A percentile compares a stretch with the other conserved stretches of the same genome.
These are phyloP conservation scores for Babesia ovis DNA, from an alignment of 169 alveolate species.

Conservation along the genomic window DNA sequence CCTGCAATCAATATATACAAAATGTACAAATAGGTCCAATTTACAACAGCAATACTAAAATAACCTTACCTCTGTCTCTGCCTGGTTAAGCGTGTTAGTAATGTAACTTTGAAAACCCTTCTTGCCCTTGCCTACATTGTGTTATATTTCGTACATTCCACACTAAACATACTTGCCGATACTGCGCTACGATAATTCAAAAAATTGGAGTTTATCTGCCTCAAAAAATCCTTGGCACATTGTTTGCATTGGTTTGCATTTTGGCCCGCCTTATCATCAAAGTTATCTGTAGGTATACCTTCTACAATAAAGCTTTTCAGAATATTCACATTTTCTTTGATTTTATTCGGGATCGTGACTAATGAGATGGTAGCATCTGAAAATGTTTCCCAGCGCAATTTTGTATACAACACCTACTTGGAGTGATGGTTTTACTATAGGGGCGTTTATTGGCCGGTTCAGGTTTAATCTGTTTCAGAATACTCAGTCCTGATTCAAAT, in stretches of 20 bases:
- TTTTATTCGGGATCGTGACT: conserved; percentile 8
- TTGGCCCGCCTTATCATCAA: background rate
- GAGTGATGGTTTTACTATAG: background rate
- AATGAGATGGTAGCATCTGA: background rate
- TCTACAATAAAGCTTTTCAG: conserved; percentile 34
- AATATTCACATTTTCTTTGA: conserved; percentile 15
- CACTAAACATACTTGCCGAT: conserved; percentile 1
- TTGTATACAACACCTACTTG: conserved; percentile 3
- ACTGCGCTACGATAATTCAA: conserved; percentile 17
- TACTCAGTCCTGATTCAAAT: background rate
- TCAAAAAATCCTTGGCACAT: conserved; percentile 23
- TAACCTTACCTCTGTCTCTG: conserved; percentile 10
- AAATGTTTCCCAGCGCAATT: background rate
- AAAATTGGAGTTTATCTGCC: conserved; percentile 32
- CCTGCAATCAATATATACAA: background rate
- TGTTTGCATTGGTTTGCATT: background rate
- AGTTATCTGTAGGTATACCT: conserved; percentile 42
- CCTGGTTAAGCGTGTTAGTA: background rate
- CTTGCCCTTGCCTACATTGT: background rate
- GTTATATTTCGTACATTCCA: too few relatives aligned
- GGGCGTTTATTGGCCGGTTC: background rate
- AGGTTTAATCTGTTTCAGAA: conserved; percentile 17
- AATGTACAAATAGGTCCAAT: conserved; percentile 5
- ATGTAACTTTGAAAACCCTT: conserved; percentile 18
- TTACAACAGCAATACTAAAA: background rate